Evolutionary conservation across 768 basidiomycete genomes (phyloP).

Genomic region (Myochromella boudieri): DNA sequence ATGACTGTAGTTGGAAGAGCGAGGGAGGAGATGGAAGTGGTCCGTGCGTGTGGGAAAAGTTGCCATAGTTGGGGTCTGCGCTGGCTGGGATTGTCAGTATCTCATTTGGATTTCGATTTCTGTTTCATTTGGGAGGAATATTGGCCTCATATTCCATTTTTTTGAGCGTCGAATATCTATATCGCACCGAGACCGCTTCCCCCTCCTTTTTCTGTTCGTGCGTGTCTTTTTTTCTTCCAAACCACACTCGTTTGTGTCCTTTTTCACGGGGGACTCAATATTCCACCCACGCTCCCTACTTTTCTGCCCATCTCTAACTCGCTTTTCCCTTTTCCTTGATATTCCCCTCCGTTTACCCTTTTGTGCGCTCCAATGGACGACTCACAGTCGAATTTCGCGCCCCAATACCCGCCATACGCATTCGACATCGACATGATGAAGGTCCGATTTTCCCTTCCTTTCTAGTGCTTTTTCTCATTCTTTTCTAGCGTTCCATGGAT

Average conservation of each 20-base stretch:
- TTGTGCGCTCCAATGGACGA: slow-evolving; percentile 63
- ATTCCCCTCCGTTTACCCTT: slow-evolving; percentile 36
- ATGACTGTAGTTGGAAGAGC: not conserved
- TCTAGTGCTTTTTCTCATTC: slow-evolving; percentile 4
- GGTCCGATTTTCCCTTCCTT: slow-evolving; percentile 39
- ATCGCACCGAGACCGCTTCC: slow-evolving; percentile 18
- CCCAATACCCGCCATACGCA: slow-evolving; percentile 67
- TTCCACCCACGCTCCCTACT: slow-evolving; percentile 53
- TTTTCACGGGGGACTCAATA: slow-evolving; percentile 34
- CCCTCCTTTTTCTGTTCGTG: slow-evolving; percentile 25
- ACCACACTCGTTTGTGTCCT: slow-evolving; percentile 31
- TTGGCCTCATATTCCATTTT: no score
- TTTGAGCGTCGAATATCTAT: slow-evolving; percentile 21
- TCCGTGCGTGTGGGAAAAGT: slow-evolving; percentile 19
- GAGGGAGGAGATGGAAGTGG: no score
- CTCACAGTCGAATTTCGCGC: slow-evolving; percentile 66
- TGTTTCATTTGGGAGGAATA: slow-evolving; percentile 19
- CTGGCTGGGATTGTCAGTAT: slow-evolving; percentile 3
- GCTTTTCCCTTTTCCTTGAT: slow-evolving; percentile 44
- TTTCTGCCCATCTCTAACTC: slow-evolving; percentile 43
- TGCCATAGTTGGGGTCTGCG: not conserved
- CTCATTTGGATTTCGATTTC: slow-evolving; percentile 17
- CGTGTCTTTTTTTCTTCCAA: slow-evolving; percentile 31
- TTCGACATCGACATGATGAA: slow-evolving; percentile 95
- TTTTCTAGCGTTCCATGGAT: slow-evolving; percentile 79